phyloP scores from a whole-genome alignment of 768 basidiomycete genomes.

The Strobilomyces confusus region DNA sequence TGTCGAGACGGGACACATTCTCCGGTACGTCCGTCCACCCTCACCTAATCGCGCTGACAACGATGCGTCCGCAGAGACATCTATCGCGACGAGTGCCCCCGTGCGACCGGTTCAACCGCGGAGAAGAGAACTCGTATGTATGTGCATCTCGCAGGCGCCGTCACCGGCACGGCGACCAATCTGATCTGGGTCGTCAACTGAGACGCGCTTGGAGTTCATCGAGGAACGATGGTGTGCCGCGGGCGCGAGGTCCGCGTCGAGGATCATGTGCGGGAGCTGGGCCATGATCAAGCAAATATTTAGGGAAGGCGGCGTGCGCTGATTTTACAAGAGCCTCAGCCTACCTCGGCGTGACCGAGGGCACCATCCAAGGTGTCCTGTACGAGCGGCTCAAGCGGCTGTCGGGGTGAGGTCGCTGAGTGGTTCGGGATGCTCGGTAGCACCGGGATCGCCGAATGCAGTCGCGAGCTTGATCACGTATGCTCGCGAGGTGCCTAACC shows the following conservation, averaged over 20 bases:
- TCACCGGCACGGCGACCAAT: conserved; percentile 88
- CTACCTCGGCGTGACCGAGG: conserved; percentile 93
- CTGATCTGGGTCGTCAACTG: conserved; percentile 99
- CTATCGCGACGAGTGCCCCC: conserved; percentile 80
- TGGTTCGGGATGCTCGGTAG: conserved; percentile 86
- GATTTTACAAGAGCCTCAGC: conserved; percentile 93
- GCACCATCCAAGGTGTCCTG: conserved; percentile 94
- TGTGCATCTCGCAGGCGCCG: conserved; percentile 80
- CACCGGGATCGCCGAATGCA: conserved; percentile 88
- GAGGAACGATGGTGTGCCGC: conserved; percentile 25
- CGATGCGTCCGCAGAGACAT: conserved; percentile 60
- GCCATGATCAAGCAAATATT: conserved; percentile 68
- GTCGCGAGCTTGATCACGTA: conserved; percentile 95
- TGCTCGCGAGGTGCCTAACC: conserved; percentile 83
- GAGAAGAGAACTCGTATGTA: conserved; percentile 78
- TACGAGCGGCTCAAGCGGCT: conserved; percentile 89
- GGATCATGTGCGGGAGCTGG: conserved; percentile 50
- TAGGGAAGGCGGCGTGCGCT: conserved; percentile 74
- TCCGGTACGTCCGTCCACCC: conserved; percentile 52
- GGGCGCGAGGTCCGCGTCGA: conserved; percentile 6
- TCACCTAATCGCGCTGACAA: too few species aligned
- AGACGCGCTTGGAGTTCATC: conserved; percentile 86
- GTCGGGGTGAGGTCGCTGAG: conserved; percentile 52
- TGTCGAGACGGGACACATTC: conserved; percentile 88
- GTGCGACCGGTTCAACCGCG: conserved; percentile 73